These are phyloP conservation scores for Nematocida ausubeli DNA, from an alignment of 371 early-diverging fungal genomes.

Conservation along the genomic window DNA sequence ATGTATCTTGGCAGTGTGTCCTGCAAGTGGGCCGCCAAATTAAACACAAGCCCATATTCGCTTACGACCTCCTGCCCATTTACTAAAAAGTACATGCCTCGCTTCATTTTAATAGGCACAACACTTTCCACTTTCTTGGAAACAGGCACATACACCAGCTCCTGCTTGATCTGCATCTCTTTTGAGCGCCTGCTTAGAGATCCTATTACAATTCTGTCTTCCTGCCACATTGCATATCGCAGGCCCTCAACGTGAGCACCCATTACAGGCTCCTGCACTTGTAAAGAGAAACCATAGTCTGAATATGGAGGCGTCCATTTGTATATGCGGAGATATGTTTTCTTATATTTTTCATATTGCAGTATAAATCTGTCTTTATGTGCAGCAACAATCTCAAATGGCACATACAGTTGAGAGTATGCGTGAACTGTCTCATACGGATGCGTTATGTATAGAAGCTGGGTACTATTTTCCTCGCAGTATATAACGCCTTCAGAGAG, in stretches of 20 bases:
- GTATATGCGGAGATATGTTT: background rate
- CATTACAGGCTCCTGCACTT: background rate
- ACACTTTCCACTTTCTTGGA: background rate
- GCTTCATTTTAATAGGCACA: constrained; percentile 1
- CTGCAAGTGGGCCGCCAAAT: background rate
- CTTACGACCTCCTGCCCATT: constrained; percentile 30
- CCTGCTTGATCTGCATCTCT: background rate
- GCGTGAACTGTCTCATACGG: constrained; percentile 28
- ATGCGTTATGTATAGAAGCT: constrained; percentile 16
- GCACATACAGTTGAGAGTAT: background rate
- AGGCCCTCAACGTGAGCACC: background rate
- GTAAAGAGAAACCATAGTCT: background rate
- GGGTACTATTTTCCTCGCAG: background rate
- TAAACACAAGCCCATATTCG: constrained; percentile 24
- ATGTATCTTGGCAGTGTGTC: background rate
- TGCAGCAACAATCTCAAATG: constrained; percentile 15
- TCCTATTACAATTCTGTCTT: background rate
- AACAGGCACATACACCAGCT: background rate
- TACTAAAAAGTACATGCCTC: constrained; percentile 25
- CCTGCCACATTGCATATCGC: background rate
- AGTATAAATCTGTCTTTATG: constrained; percentile 6
- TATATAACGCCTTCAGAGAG: constrained; percentile 22
- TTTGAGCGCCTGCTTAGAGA: background rate
- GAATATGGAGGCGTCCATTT: background rate
- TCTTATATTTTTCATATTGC: background rate